phyloP scores from a whole-genome alignment of 192 early-diverging fungal species.

The Thamnidium elegans region DNA sequence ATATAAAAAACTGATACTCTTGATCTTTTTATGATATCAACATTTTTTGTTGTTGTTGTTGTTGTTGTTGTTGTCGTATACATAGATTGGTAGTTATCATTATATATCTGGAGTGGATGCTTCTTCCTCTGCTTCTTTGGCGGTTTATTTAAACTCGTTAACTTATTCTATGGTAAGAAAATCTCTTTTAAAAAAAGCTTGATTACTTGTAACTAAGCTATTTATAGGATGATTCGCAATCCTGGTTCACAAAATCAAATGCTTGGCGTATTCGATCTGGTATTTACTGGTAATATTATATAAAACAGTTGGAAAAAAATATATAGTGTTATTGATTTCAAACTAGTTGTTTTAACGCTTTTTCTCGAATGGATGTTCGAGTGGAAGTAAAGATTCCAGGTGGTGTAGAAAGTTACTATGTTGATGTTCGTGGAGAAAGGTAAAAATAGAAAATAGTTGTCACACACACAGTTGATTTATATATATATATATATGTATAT shows the following conservation, averaged over 20 bases:
- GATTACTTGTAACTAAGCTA: not conserved
- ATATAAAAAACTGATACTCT: not conserved
- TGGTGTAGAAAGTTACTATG: slow-evolving; percentile 90
- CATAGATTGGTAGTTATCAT: slow-evolving; percentile 82
- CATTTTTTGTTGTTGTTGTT: too few species aligned
- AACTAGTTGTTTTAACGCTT: slow-evolving; percentile 93
- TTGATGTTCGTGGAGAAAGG: slow-evolving; percentile 89
- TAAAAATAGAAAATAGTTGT: slow-evolving; percentile 28
- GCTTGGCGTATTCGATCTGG: slow-evolving; percentile 64
- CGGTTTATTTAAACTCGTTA: slow-evolving; percentile 95
- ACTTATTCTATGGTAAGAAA: slow-evolving; percentile 78
- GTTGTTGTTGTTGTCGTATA: slow-evolving; percentile 16
- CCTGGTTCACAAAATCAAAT: slow-evolving; percentile 63
- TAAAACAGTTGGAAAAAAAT: not conserved
- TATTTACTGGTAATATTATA: slow-evolving; percentile 52
- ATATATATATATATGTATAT: too few species aligned
- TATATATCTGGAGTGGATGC: slow-evolving; percentile 78
- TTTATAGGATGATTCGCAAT: slow-evolving; percentile 58
- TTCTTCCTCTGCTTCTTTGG: slow-evolving; percentile 93
- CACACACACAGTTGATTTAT: not conserved
- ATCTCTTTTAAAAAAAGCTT: not conserved
- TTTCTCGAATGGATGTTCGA: slow-evolving; percentile 93
- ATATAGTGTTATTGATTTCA: not conserved
- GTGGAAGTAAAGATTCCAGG: slow-evolving; percentile 99
- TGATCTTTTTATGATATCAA: not conserved